Evolutionary conservation across 495 filamentous ascomycete species (phyloP), one percentile per base, ranked within the genome.

Genomic region (Penicillium riverlandense): DNA sequence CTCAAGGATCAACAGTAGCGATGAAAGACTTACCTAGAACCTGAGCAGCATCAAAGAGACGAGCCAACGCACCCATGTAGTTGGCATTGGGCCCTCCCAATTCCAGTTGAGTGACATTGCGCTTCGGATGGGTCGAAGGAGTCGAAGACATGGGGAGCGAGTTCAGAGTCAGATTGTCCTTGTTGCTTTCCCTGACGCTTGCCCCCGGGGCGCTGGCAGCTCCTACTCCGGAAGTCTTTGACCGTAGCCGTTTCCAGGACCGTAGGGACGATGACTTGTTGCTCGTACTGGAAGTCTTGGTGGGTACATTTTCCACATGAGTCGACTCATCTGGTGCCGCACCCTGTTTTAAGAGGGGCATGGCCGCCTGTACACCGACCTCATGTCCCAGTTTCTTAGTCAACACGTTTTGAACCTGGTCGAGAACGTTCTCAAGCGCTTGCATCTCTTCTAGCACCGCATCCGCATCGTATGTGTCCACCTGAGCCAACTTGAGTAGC

Each of bases 401-500:
- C 22, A 98, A 70, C 10, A 73, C 70, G 8, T 75, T 61, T 61
- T 95, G 90, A 0, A 85, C 88, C 55, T 89, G 83, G 54, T 97
- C 92, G 28, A 98, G 75, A 31, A 96, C 74, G 42, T 70, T 74
- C 65, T 98, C 92, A 27, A 98, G 74, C n/a, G 79, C 71, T 57
- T 96, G 88, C 88, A 98, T 95, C 59, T 98, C 92, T 53, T 96
- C 90, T 29, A 94, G 69, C 11, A 98, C 81, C 13, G 90, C 86
- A 52, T 95, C 89, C 2, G 90, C 87, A 59, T 97, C 90, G 47
- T 81, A 83, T 2, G 81, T 89, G 52, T 96, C 89, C 6, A 96
- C 89, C 41, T 79, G 77, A 11, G 82, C 78, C 27, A 98, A 74
- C 55, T 88, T 91, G 36, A 86, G 74, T 36, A 98, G 70, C 11